Percentiles rank a stretch among this genome's conserved stretches.
Conservation (phyloP, 345 rosid species). For the Boechera divaricarpa region DNA sequence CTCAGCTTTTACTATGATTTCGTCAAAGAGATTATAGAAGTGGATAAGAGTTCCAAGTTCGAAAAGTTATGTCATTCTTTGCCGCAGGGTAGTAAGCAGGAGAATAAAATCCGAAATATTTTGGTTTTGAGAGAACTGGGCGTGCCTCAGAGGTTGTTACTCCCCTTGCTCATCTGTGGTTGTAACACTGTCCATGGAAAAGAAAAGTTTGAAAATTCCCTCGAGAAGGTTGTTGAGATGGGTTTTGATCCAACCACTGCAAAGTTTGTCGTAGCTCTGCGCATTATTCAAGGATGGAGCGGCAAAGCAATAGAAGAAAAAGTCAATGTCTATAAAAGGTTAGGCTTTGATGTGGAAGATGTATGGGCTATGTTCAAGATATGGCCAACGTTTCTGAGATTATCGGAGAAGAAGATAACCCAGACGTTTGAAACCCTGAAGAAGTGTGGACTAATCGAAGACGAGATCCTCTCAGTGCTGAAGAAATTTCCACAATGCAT, state of each 20-base stretch:
- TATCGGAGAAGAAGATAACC: slow-evolving; percentile 30
- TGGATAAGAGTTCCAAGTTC: too few relatives aligned
- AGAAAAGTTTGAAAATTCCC: slow-evolving; percentile 9
- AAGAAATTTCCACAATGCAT: not conserved
- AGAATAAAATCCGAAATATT: slow-evolving; percentile 10
- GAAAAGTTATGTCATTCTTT: not conserved
- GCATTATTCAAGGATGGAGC: not conserved
- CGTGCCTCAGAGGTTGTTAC: slow-evolving; percentile 19
- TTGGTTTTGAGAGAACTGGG: slow-evolving; percentile 24
- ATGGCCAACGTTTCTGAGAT: not conserved
- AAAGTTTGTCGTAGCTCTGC: slow-evolving; percentile 32
- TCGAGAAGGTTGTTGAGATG: slow-evolving; percentile 15
- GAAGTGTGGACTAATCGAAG: not conserved
- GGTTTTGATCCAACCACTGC: slow-evolving; percentile 34
- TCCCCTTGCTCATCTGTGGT: not conserved
- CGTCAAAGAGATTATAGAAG: slow-evolving; percentile 9
- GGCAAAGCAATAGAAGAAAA: slow-evolving; percentile 16
- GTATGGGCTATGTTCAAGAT: slow-evolving; percentile 36
- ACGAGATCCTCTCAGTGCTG: not conserved
- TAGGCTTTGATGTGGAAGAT: slow-evolving; percentile 42
- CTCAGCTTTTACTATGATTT: slow-evolving; percentile 10
- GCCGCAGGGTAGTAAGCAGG: not conserved
- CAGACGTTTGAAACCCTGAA: not conserved
- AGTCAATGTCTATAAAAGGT: not conserved
- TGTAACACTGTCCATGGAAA: not conserved